Base-by-base conservation (phyloP, 2,329 filamentous ascomycete species). In the Paecilomyces fulvus region DNA sequence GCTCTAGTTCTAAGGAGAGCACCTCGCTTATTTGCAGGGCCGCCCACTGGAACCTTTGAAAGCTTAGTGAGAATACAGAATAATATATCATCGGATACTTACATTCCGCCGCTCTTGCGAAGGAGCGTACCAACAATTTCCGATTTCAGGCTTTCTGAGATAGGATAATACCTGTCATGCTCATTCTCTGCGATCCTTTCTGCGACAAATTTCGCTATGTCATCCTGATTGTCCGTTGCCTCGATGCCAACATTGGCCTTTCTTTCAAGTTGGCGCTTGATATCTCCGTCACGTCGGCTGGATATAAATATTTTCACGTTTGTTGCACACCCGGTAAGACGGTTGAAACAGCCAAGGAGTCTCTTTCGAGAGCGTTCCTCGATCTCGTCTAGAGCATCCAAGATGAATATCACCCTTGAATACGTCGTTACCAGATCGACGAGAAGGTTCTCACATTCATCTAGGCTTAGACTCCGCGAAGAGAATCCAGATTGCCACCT, bases 21-120 rank as follows among this genome's bases (percentile, higher is more conserved):
- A 71, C 55, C 52, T 70, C 58, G 8, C 59, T 55, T 50, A 70
- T 64, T 57, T 72, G 70, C 3, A 72, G 54, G 30, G 52, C 60
- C 11, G 64, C 67, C 67, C 68, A 71, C 56, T 69, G 68, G 54
- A 72, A 71, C 69, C 69, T 71, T 48, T 25, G 25, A 31, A 31
- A 11, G 30, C 3, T 31, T 31, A 31, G 30, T 14, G 30, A 14
- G 30, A 31, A 12, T 11, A 31, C 0, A 1, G 30, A 31, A 31
- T 14, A 31, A 11, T 10, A 7, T 10, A 31, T 14, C 51, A n/a
- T 21, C 10, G 30, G 49, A 11, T 23, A 55, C 66, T 63, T 58
- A 70, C 67, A 70, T 70, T 59, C 66, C 68, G 3, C 62, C 54
- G 57, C 65, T 68, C 11, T 59, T 43, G 6, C 59, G 30, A 21